A percentile compares a stretch with the other conserved stretches of the same genome.
These are phyloP conservation scores for Boletellus deceptivus DNA, from an alignment of 1,284 basidiomycete species.

Conservation along the genomic window DNA sequence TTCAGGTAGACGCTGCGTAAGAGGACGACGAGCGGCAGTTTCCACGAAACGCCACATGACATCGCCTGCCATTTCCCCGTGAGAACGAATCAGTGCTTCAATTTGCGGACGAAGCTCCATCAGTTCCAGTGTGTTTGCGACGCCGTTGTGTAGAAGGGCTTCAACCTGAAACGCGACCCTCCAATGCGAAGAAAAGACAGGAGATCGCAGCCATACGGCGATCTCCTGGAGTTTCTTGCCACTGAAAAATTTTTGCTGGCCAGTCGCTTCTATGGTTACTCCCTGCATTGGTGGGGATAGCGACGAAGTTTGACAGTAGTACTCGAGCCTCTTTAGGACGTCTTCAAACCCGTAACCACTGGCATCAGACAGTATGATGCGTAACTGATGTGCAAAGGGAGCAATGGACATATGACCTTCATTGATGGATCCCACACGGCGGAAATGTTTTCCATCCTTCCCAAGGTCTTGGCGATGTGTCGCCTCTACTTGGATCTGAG, in stretches of 20 bases:
- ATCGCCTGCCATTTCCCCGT: slow-evolving; percentile 38
- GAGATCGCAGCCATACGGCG: slow-evolving; percentile 39
- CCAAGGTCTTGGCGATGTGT: slow-evolving; percentile 38
- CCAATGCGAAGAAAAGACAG: slow-evolving; percentile 46
- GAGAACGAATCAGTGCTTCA: slow-evolving; percentile 37
- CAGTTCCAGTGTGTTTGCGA: slow-evolving; percentile 56
- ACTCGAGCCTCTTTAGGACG: slow-evolving; percentile 45
- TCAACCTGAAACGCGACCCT: slow-evolving; percentile 69
- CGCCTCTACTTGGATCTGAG: slow-evolving; percentile 56
- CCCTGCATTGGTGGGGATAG: slow-evolving; percentile 38
- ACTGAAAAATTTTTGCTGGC: slow-evolving; percentile 48
- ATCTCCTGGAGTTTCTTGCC: slow-evolving; percentile 46
- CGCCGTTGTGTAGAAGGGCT: slow-evolving; percentile 56
- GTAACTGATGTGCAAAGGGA: slow-evolving; percentile 64
- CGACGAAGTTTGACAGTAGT: slow-evolving; percentile 53
- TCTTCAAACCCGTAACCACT: slow-evolving; percentile 36
- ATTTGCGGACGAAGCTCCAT: slow-evolving; percentile 44
- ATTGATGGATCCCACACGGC: slow-evolving; percentile 54
- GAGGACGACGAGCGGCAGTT: slow-evolving; percentile 40
- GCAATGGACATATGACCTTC: slow-evolving; percentile 53
- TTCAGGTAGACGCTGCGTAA: slow-evolving; percentile 42
- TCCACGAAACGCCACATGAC: slow-evolving; percentile 54
- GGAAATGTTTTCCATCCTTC: slow-evolving; percentile 44
- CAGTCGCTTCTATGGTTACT: slow-evolving; percentile 44
- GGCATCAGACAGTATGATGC: slow-evolving; percentile 49